These are phyloP conservation scores for Agaricus bisporus DNA, from an alignment of 768 basidiomycete species.

Conservation along the genomic window DNA sequence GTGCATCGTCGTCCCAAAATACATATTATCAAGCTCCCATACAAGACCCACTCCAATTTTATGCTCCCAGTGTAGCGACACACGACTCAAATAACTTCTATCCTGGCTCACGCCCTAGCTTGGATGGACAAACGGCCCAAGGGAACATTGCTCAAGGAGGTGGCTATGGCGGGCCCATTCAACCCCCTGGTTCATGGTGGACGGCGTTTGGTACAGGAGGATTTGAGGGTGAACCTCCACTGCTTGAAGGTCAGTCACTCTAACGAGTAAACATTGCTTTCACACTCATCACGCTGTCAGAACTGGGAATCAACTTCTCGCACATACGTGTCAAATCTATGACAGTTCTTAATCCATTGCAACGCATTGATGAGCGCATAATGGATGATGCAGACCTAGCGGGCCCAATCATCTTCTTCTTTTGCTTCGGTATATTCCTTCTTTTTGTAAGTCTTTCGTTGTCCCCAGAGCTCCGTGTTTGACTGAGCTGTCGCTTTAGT, in stretches of 20 bases:
- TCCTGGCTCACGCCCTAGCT: conserved; percentile 64
- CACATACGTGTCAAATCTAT: conserved; percentile 93
- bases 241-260: conserved; percentile 74
- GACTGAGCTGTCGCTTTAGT: conserved; percentile 41
- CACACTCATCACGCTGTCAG: conserved; percentile 31
- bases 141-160: conserved; percentile 9
- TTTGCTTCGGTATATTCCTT: conserved; percentile 90
- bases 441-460: conserved; percentile 64
- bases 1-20: conserved; percentile 53
- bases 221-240: conserved; percentile 91
- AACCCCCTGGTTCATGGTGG: conserved; percentile 80
- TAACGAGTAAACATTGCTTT: not conserved
- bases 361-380: conserved; percentile 78
- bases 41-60: conserved; percentile 71
- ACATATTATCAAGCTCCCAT: conserved; percentile 51
- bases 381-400: conserved; percentile 99
- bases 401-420: conserved; percentile 91
- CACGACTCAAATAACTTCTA: conserved; percentile 54
- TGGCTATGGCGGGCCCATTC: conserved; percentile 43
- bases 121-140: conserved; percentile 65
- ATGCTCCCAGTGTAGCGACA: conserved; percentile 43
- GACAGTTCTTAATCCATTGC: conserved; percentile 92
- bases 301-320: conserved; percentile 95
- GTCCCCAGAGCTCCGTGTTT: not conserved
- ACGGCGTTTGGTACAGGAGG: conserved; percentile 94